These are phyloP conservation scores for Claviceps sp. DNA, from an alignment of 2,329 filamentous ascomycete genomes.

Conservation along the genomic window DNA sequence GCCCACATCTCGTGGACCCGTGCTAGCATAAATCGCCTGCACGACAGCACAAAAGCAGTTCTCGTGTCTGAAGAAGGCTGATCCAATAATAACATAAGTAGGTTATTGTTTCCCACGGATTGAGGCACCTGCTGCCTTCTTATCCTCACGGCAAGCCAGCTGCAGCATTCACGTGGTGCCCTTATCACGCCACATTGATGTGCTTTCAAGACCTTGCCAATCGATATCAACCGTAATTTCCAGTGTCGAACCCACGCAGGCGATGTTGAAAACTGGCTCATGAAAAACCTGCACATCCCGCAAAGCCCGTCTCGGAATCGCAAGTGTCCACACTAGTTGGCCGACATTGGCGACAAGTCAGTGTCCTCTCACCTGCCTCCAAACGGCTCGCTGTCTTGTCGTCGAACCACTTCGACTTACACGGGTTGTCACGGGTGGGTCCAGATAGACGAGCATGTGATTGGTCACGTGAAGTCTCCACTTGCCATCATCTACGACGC, in stretches of 20 bases:
- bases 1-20: background rate
- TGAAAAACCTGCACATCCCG: background rate
- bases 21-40: background rate
- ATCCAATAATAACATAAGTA: too few species aligned
- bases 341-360: slow-evolving; percentile 1
- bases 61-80: too few species aligned
- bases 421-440: slow-evolving; percentile 4
- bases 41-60: too few species aligned
- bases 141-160: background rate
- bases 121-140: background rate
- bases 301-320: background rate
- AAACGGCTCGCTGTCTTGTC: slow-evolving; percentile 1
- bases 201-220: background rate
- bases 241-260: background rate
- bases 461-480: background rate
- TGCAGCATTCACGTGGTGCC: background rate
- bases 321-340: background rate
- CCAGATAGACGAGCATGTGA: slow-evolving; percentile 1
- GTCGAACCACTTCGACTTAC: slow-evolving; percentile 6
- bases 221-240: slow-evolving; percentile 2
- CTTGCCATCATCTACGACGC: too few species aligned
- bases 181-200: background rate
- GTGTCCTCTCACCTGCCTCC: background rate
- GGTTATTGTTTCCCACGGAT: background rate
- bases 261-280: background rate